These are phyloP conservation scores for Jimgerdemannia lactiflua DNA, from an alignment of 192 early-diverging fungal species.

Conservation along the genomic window DNA sequence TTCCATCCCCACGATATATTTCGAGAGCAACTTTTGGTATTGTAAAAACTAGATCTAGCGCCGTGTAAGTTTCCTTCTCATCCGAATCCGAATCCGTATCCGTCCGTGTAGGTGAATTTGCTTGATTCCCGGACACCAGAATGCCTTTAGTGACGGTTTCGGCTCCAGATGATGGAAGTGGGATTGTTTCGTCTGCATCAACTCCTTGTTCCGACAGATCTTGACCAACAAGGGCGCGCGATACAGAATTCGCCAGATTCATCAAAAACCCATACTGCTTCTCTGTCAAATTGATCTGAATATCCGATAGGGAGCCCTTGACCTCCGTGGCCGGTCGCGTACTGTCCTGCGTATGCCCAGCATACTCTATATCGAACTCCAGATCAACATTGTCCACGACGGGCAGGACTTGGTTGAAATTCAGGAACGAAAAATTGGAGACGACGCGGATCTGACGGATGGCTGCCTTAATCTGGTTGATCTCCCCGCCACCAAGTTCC, in stretches of 20 bases:
- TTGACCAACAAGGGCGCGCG: slow-evolving; percentile 37
- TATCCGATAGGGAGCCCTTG: slow-evolving; percentile 63
- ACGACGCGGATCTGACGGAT: slow-evolving; percentile 57
- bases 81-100: slow-evolving; percentile 18
- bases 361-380: slow-evolving; percentile 57
- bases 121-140: background rate
- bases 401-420: slow-evolving; percentile 54
- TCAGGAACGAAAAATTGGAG: slow-evolving; percentile 45
- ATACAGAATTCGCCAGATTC: slow-evolving; percentile 54
- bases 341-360: slow-evolving; percentile 34
- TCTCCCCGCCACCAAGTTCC: slow-evolving; percentile 43
- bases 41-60: slow-evolving; percentile 43
- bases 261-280: slow-evolving; percentile 84
- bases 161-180: background rate
- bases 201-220: slow-evolving; percentile 13
- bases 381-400: slow-evolving; percentile 89
- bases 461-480: slow-evolving; percentile 62
- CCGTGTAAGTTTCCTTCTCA: slow-evolving; percentile 5
- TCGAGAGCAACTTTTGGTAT: slow-evolving; percentile 79
- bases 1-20: slow-evolving; percentile 63
- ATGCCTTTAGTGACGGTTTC: background rate
- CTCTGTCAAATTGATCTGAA: slow-evolving; percentile 75
- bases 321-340: slow-evolving; percentile 37
- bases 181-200: background rate
- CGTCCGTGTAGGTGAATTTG: background rate